Conservation (phyloP, 306 rosid genomes). For the Erythrophleum fordii region DNA sequence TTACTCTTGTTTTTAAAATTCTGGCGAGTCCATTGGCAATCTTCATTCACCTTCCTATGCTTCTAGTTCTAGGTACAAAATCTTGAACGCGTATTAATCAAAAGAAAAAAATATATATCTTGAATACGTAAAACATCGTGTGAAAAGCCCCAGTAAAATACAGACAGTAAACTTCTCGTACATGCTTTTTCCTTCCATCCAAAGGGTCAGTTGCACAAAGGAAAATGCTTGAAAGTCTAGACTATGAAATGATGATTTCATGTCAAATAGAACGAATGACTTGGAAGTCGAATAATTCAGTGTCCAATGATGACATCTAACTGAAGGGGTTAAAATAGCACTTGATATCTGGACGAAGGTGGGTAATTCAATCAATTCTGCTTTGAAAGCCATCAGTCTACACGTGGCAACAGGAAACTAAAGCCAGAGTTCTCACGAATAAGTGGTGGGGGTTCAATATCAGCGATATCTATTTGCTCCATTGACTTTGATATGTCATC, state of each 20-base stretch:
- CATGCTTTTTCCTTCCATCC: not conserved
- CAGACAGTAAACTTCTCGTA: conserved; percentile 6
- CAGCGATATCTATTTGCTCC: conserved; percentile 56
- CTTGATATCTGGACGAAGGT: no score
- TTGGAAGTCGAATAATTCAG: conserved; percentile 35
- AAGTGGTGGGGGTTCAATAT: conserved; percentile 56
- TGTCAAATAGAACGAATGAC: conserved; percentile 35
- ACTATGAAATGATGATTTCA: conserved; percentile 6
- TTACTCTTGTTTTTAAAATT: not conserved
- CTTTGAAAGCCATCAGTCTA: conserved; percentile 44
- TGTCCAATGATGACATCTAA: conserved; percentile 30
- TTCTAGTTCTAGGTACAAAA: conserved; percentile 40
- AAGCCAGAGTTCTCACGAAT: conserved; percentile 63
- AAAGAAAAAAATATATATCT: not conserved
- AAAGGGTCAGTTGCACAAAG: conserved; percentile 37
- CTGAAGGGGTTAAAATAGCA: not conserved
- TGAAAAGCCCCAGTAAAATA: conserved; percentile 10
- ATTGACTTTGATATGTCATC: conserved; percentile 69
- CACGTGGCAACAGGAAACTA: conserved; percentile 62
- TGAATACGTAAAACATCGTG: conserved; percentile 23
- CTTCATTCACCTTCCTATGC: conserved; percentile 33
- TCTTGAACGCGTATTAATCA: conserved; percentile 24
- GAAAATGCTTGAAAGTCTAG: conserved; percentile 32
- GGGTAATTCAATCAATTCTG: conserved; percentile 22
- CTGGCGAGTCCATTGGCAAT: not conserved